Conservation (phyloP, 163 green algal genomes). For the Chlamydomonas reinhardtii region DNA sequence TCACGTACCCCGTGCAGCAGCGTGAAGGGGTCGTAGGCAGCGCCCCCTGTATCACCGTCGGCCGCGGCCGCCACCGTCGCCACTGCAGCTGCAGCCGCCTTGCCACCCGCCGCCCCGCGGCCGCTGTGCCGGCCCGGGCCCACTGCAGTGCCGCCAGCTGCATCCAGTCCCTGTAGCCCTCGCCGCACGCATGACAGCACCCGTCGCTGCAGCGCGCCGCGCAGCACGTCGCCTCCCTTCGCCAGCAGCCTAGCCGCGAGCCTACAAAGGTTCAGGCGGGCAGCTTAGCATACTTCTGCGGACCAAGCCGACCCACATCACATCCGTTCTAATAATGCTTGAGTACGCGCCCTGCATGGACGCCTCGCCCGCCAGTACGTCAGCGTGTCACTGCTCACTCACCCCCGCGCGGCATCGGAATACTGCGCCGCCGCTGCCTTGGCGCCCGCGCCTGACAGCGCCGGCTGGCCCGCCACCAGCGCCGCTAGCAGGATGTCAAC, state of each 20-base stretch:
- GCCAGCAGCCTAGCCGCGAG: conserved; percentile 19
- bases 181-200: conserved; percentile 16
- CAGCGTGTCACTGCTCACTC: too few relatives aligned
- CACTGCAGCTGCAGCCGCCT: not conserved
- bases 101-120: not conserved
- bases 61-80: not conserved
- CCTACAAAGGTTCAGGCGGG: too few relatives aligned
- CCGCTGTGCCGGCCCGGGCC: not conserved
- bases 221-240: not conserved
- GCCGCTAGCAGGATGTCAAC: not conserved
- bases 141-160: not conserved
- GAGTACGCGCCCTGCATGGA: too few relatives aligned
- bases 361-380: too few relatives aligned
- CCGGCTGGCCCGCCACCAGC: not conserved
- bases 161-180: not conserved
- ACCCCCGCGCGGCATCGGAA: too few relatives aligned
- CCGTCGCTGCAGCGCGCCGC: conserved; percentile 8
- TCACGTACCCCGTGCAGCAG: conserved; percentile 18
- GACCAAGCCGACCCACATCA: too few relatives aligned
- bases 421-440: too few relatives aligned
- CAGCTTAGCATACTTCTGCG: too few relatives aligned
- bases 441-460: not conserved
- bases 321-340: too few relatives aligned
- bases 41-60: not conserved
- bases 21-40: conserved; percentile 13